Base-by-base conservation (phyloP, 441 rosid genomes). In the Aleurites moluccanus region DNA sequence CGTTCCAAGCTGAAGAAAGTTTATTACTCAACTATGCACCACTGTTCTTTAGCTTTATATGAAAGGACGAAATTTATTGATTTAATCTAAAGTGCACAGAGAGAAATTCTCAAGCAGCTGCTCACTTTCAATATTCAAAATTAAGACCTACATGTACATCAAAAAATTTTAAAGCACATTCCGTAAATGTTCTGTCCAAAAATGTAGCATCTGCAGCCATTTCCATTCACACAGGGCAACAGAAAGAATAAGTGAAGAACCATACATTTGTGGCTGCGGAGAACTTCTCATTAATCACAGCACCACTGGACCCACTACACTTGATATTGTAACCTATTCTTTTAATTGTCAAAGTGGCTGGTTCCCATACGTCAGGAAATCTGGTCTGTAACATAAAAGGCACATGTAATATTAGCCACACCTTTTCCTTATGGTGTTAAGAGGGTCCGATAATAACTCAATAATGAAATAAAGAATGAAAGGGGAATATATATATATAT, bases 291-390 rank as follows among this genome's bases (percentile, higher is more conserved):
- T 88, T 85, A 74, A 88, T 84, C 73, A 84, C 85, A 76, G 70
- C 80, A 69, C 89, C 95, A 72, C 84, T 86, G 30, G 91, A 68
- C n/a, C 86, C 86, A 60, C 65, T 82, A 62, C 88, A 82, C 82
- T 91, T 96, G 80, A 96, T 90, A 78, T 81, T 91, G 84, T 85
- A 96, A 66, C 97, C 89, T 55, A 91, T 98, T 84, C 88, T 89
- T 85, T 94, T 96, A 35, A 96, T 77, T 66, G 91, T 83, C 87
- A 96, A 81, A 6, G 91, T 94, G 78, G 93, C 97, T 3, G 87
- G 91, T 83, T 96, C 99, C 97, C 98, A 91, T 77, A 94, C 88
- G 84, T 81, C 94, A 88, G 84, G 81, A 85, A 80, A 90, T 78
- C 89, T 85, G 60, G 85, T 79, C 99, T 96, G 88, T 61, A 83